Conservation (phyloP, 1,139 yeast species). For the Saccharomyces hybrid region DNA sequence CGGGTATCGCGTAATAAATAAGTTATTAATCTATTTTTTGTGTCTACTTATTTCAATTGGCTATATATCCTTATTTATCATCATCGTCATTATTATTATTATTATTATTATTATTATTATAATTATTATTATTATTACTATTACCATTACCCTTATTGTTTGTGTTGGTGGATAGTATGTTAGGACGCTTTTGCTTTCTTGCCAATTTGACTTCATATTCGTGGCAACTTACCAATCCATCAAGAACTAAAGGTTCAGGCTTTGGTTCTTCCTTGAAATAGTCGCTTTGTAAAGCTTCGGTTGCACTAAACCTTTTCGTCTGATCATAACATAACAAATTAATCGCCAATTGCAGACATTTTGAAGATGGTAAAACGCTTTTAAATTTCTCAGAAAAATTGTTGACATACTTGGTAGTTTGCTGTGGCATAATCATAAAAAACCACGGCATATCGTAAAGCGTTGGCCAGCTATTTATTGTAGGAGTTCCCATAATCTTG, state of each 20-base stretch:
- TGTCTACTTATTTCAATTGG: not conserved
- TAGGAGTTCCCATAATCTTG: slow-evolving; percentile 83
- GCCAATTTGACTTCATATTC: slow-evolving; percentile 69
- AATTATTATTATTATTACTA: not conserved
- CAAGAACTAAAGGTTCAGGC: slow-evolving; percentile 51
- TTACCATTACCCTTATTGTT: slow-evolving; percentile 39
- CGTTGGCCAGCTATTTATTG: slow-evolving; percentile 67
- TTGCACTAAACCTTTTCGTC: slow-evolving; percentile 50
- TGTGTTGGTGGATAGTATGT: not conserved
- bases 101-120: too few species aligned
- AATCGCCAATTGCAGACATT: slow-evolving; percentile 59
- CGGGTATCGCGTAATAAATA: not conserved
- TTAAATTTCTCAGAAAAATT: slow-evolving; percentile 45
- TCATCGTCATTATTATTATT: not conserved
- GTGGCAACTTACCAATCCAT: slow-evolving; percentile 78
- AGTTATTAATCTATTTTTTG: not conserved
- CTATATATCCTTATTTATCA: not conserved
- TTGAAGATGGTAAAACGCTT: slow-evolving; percentile 41
- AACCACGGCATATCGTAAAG: slow-evolving; percentile 83
- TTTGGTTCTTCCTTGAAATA: slow-evolving; percentile 67
- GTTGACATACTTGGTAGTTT: slow-evolving; percentile 33
- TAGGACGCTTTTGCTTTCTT: slow-evolving; percentile 47
- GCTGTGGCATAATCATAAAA: slow-evolving; percentile 64
- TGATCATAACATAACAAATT: slow-evolving; percentile 67
- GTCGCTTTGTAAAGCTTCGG: slow-evolving; percentile 52